These are phyloP conservation scores for Claviceps sp. DNA, from an alignment of 2,329 filamentous ascomycete species.

Conservation along the genomic window DNA sequence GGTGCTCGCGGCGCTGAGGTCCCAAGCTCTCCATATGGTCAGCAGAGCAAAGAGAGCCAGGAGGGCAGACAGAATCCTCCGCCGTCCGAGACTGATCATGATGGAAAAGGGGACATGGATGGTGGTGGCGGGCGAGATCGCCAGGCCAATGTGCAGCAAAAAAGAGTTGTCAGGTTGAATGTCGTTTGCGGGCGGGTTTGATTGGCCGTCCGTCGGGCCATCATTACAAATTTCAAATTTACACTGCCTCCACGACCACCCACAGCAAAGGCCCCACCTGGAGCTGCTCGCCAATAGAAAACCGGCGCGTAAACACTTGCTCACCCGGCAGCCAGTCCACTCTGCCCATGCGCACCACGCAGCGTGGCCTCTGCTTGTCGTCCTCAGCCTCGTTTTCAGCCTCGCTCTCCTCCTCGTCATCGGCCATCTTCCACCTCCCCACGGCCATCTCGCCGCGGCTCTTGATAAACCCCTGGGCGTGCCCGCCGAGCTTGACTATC, in stretches of 20 bases:
- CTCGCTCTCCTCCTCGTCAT: not conserved
- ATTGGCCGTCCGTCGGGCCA: slow-evolving; percentile 12
- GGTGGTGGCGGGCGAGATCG: not conserved
- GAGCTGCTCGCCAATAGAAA: slow-evolving; percentile 2
- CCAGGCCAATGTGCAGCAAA: no score
- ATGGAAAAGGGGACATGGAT: not conserved
- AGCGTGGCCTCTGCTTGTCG: slow-evolving; percentile 1
- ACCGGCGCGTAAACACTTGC: slow-evolving; percentile 1
- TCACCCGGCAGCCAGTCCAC: not conserved
- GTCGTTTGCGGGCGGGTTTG: not conserved
- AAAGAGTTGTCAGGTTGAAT: not conserved
- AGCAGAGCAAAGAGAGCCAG: slow-evolving; percentile 4
- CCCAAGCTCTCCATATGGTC: slow-evolving; percentile 4
- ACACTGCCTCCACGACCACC: slow-evolving; percentile 8
- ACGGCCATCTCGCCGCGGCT: slow-evolving; percentile 27
- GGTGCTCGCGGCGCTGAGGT: slow-evolving; percentile 1
- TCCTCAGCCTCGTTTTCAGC: not conserved
- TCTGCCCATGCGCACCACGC: slow-evolving; percentile 25
- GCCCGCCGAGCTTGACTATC: slow-evolving; percentile 39
- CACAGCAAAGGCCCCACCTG: slow-evolving; percentile 3
- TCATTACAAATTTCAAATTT: not conserved
- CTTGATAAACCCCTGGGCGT: slow-evolving; percentile 42
- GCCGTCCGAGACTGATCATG: slow-evolving; percentile 6
- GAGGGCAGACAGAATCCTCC: slow-evolving; percentile 3
- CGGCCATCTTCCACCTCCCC: slow-evolving; percentile 40